These are phyloP conservation scores for Fragilaria crotonensis DNA, from an alignment of 108 stramenopile species.

Conservation along the genomic window DNA sequence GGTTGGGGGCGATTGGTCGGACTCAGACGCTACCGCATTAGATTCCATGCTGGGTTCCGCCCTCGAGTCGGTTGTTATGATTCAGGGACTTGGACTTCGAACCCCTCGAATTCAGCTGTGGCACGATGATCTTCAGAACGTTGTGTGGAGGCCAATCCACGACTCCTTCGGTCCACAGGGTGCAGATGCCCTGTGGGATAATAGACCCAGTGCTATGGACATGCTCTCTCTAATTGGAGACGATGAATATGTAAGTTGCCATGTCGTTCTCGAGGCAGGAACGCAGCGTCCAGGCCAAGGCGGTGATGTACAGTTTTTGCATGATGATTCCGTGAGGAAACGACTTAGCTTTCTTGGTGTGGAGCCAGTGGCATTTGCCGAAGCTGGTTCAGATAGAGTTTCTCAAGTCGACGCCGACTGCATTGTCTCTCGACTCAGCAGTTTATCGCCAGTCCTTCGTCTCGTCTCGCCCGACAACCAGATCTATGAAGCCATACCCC, in stretches of 20 bases:
- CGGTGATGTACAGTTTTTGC: slow-evolving; percentile 28
- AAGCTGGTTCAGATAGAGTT: slow-evolving; percentile 14
- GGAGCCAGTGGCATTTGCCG: slow-evolving; percentile 48
- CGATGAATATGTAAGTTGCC: slow-evolving; percentile 9
- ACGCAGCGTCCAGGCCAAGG: slow-evolving; percentile 24
- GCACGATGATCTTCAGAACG: slow-evolving; percentile 39
- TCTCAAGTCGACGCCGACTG: slow-evolving; percentile 13
- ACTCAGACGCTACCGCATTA: slow-evolving; percentile 9
- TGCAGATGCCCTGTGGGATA: slow-evolving; percentile 48
- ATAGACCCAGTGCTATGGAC: slow-evolving; percentile 27
- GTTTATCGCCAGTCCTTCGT: slow-evolving; percentile 18
- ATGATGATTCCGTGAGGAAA: slow-evolving; percentile 20
- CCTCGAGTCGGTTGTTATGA: slow-evolving; percentile 14
- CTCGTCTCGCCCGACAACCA: slow-evolving; percentile 6
- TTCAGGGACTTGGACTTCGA: slow-evolving; percentile 16
- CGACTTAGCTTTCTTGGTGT: slow-evolving; percentile 24
- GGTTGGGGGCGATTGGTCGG: slow-evolving; percentile 33
- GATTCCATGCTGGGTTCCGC: slow-evolving; percentile 16
- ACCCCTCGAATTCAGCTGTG: slow-evolving; percentile 53
- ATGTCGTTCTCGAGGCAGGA: slow-evolving; percentile 38
- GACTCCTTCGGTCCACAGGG: slow-evolving; percentile 39
- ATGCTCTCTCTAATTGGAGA: slow-evolving; percentile 11
- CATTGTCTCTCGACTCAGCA: slow-evolving; percentile 6
- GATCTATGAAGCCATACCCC: neutral
- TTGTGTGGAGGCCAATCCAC: slow-evolving; percentile 42